Percentiles rank a stretch among this genome's conserved stretches.
Evolutionary conservation across 495 filamentous ascomycete genomes (phyloP).

Genomic region (Penicillium manginii): DNA sequence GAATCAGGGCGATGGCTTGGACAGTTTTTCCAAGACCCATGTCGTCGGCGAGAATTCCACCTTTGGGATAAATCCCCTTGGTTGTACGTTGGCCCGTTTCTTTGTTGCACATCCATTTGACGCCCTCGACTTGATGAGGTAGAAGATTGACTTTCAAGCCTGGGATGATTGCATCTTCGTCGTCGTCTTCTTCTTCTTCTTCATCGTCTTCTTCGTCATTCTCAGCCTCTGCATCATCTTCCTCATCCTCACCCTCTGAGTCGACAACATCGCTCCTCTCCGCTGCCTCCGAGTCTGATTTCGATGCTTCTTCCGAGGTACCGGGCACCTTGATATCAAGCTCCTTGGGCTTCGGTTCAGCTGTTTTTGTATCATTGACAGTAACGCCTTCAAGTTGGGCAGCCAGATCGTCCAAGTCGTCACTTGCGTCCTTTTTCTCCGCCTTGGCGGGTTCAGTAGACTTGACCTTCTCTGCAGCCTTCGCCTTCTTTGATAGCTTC

Average conservation of each 20-base stretch:
- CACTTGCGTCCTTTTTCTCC: slow-evolving; percentile 28
- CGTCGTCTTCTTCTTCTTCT: slow-evolving; percentile 64
- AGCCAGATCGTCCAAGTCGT: slow-evolving; percentile 56
- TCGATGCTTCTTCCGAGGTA: slow-evolving; percentile 49
- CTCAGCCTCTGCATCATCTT: slow-evolving; percentile 23
- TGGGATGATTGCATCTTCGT: slow-evolving; percentile 73
- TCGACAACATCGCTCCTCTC: neutral
- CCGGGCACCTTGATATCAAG: slow-evolving; percentile 41
- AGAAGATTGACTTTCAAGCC: slow-evolving; percentile 85
- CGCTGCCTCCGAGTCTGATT: slow-evolving; percentile 2
- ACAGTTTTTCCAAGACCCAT: slow-evolving; percentile 98
- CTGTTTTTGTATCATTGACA: slow-evolving; percentile 44
- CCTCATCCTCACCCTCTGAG: slow-evolving; percentile 15
- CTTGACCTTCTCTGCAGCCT: slow-evolving; percentile 24
- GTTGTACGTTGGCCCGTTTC: slow-evolving; percentile 79
- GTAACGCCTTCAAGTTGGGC: slow-evolving; percentile 63
- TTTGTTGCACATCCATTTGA: slow-evolving; percentile 90
- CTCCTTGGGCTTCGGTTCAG: slow-evolving; percentile 29
- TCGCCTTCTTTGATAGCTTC: slow-evolving; percentile 35
- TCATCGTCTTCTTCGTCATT: slow-evolving; percentile 44
- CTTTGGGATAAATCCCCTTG: slow-evolving; percentile 76
- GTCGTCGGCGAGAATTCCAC: slow-evolving; percentile 86
- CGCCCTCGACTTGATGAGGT: slow-evolving; percentile 90
- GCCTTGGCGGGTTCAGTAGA: slow-evolving; percentile 40
- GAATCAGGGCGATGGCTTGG: slow-evolving; percentile 80